Percentiles rank a stretch among this genome's conserved stretches.
phyloP scores from a whole-genome alignment of 1,139 yeast genomes.

The Suhomyces bolitotheri region DNA sequence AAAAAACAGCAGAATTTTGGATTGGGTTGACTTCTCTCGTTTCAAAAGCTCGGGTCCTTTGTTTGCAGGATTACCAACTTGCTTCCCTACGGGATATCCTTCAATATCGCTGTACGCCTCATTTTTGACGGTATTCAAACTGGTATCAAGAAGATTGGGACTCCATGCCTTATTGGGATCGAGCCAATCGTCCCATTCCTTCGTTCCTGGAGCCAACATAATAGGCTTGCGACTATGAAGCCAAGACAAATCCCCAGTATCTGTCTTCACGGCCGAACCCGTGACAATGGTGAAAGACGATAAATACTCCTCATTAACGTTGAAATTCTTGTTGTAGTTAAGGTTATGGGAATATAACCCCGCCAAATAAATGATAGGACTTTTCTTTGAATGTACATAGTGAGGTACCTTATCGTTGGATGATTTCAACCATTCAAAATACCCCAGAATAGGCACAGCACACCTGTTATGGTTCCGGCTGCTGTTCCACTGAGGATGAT shows the following conservation, averaged over 20 bases:
- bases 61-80: conserved; percentile 59
- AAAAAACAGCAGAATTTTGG: conserved; percentile 33
- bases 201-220: conserved; percentile 56
- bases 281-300: conserved; percentile 74
- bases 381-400: conserved; percentile 56
- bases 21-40: conserved; percentile 22
- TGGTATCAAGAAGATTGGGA: conserved; percentile 33
- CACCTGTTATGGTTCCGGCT: conserved; percentile 49
- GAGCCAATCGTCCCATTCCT: conserved; percentile 65
- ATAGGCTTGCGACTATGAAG: conserved; percentile 80
- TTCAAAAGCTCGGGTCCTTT: conserved; percentile 18
- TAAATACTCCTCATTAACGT: conserved; percentile 25
- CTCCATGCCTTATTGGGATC: conserved; percentile 47
- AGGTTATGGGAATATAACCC: conserved; percentile 62
- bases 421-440: conserved; percentile 72
- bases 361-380: conserved; percentile 62
- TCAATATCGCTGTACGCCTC: conserved; percentile 45
- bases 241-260: conserved; percentile 55
- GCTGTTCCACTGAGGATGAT: conserved; percentile 52
- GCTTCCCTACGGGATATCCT: conserved; percentile 56
- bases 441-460: conserved; percentile 77
- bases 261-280: conserved; percentile 56
- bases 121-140: conserved; percentile 39
- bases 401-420: conserved; percentile 55
- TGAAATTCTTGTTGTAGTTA: conserved; percentile 29